These are phyloP conservation scores for Ganoderma leucocontextum DNA, from an alignment of 1,284 basidiomycete genomes.

Conservation along the genomic window DNA sequence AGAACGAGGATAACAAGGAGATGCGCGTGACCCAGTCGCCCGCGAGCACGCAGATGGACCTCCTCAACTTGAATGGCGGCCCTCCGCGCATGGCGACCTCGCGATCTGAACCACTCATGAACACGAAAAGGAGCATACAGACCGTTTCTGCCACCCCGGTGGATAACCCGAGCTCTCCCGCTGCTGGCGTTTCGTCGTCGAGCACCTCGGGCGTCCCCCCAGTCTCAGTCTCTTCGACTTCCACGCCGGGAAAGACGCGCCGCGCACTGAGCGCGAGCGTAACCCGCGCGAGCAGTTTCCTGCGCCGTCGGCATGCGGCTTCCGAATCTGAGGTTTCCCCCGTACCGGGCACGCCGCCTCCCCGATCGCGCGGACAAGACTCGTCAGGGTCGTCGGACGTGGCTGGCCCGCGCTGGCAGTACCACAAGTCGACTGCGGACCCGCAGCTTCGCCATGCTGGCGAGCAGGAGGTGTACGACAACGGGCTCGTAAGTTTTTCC, in stretches of 20 bases:
- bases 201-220: neutral
- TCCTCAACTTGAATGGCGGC: neutral
- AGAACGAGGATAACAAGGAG: constrained; percentile 16
- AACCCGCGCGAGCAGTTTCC: constrained; percentile 31
- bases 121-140: neutral
- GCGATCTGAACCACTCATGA: constrained; percentile 9
- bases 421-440: constrained; percentile 31
- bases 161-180: neutral
- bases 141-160: neutral
- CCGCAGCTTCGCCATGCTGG: constrained; percentile 63
- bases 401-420: constrained; percentile 52
- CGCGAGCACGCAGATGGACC: constrained; percentile 16
- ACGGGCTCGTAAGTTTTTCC: constrained; percentile 52
- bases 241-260: constrained; percentile 17
- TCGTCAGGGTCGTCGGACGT: constrained; percentile 49
- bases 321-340: neutral
- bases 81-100: neutral
- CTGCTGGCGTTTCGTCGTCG: neutral
- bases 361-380: constrained; percentile 4
- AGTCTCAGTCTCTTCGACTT: neutral
- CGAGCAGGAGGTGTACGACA: constrained; percentile 65
- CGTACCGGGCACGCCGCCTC: neutral
- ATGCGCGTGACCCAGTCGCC: constrained; percentile 26
- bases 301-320: constrained; percentile 21
- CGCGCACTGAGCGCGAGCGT: constrained; percentile 36